These are phyloP conservation scores for Diplocarpon rosae DNA, from an alignment of 2,329 filamentous ascomycete species.

Conservation along the genomic window DNA sequence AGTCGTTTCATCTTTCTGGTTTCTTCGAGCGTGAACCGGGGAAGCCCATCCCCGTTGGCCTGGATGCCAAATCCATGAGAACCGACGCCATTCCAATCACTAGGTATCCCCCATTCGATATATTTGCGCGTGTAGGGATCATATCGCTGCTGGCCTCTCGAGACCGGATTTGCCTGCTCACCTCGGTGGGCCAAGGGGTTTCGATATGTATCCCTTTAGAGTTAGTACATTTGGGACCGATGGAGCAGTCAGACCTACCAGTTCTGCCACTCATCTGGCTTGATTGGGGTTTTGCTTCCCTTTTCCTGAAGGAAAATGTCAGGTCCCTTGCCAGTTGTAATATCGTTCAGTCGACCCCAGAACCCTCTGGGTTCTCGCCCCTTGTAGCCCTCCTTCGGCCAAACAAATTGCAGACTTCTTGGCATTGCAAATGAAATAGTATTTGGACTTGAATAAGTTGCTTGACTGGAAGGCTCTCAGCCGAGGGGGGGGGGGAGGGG, in stretches of 20 bases:
- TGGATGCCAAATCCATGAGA: conserved; percentile 4
- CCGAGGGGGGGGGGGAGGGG: too few relatives aligned
- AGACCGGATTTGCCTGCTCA: conserved; percentile 1
- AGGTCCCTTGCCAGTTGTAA: conserved; percentile 30
- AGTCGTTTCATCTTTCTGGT: conserved; percentile 10
- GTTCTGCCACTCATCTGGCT: conserved; percentile 23
- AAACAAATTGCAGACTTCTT: conserved; percentile 14
- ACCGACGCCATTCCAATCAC: conserved; percentile 16
- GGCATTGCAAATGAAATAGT: neutral
- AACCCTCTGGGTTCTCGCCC: conserved; percentile 21
- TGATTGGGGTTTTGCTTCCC: conserved; percentile 13
- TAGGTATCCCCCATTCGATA: conserved; percentile 14
- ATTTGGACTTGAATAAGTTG: neutral
- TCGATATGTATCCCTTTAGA: conserved; percentile 23
- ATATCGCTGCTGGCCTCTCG: conserved; percentile 19
- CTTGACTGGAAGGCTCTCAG: too few relatives aligned
- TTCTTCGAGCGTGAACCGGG: conserved; percentile 20
- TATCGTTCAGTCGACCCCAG: conserved; percentile 26
- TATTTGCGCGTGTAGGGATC: conserved; percentile 24
- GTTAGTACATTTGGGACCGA: neutral
- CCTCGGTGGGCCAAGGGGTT: conserved; percentile 3
- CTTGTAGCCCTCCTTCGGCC: conserved; percentile 24
- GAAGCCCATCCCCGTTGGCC: conserved; percentile 10
- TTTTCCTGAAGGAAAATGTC: conserved; percentile 30
- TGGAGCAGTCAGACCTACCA: conserved; percentile 13